Evolutionary conservation across 306 rosid species (phyloP).

Genomic region (Pyrus pyrifolia): DNA sequence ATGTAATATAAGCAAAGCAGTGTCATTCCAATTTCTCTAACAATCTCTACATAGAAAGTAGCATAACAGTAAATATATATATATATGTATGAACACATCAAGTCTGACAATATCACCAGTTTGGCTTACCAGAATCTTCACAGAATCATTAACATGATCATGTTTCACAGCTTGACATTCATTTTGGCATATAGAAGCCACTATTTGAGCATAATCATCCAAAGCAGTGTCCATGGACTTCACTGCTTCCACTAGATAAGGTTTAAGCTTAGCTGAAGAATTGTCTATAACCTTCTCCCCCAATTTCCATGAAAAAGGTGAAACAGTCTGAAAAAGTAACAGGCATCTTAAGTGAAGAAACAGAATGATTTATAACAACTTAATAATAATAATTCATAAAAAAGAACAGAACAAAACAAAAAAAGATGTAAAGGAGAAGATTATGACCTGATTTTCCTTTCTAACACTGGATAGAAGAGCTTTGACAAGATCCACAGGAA

Average conservation of each 20-base stretch:
- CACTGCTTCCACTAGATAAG: slow-evolving; percentile 45
- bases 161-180: slow-evolving; percentile 10
- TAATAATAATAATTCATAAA: too few species aligned
- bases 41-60: not conserved
- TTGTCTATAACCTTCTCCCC: slow-evolving; percentile 53
- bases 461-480: slow-evolving; percentile 46
- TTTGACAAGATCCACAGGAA: slow-evolving; percentile 50
- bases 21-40: not conserved
- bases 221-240: slow-evolving; percentile 35
- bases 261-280: slow-evolving; percentile 54
- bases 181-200: slow-evolving; percentile 42
- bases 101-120: not conserved
- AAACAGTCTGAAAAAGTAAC: slow-evolving; percentile 37
- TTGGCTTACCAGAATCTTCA: slow-evolving; percentile 27
- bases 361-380: not conserved
- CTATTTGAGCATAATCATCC: slow-evolving; percentile 39
- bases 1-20: not conserved
- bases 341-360: not conserved
- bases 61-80: not conserved
- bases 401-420: slow-evolving; percentile 7
- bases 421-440: not conserved
- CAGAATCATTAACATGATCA: not conserved
- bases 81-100: too few species aligned
- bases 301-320: slow-evolving; percentile 56
- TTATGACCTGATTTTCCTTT: slow-evolving; percentile 56